phyloP scores from a whole-genome alignment of 768 basidiomycete species.

The Termitomyces titanicus region DNA sequence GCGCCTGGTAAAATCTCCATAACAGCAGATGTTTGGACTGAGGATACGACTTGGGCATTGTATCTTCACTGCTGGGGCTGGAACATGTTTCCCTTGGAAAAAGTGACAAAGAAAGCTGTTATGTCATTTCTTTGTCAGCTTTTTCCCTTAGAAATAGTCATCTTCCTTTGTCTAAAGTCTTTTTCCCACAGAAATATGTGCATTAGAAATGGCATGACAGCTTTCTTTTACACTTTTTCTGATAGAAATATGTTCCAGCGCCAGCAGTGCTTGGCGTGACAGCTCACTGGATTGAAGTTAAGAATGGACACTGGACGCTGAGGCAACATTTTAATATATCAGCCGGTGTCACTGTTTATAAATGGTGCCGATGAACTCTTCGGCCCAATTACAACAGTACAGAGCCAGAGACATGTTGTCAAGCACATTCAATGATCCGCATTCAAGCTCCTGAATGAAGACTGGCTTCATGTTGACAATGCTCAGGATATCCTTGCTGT shows the following conservation, averaged over 20 bases:
- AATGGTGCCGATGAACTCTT: constrained; percentile 4
- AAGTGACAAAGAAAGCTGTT: too few relatives aligned
- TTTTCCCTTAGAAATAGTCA: too few relatives aligned
- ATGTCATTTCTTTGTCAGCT: too few relatives aligned
- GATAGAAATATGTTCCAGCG: too few relatives aligned
- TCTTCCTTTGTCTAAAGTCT: too few relatives aligned
- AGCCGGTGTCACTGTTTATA: constrained; percentile 13
- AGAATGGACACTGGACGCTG: constrained; percentile 19
- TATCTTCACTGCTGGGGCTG: too few relatives aligned
- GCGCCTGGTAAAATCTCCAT: constrained; percentile 20
- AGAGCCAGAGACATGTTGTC: background rate
- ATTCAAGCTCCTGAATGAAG: constrained; percentile 5
- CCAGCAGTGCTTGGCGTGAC: too few relatives aligned
- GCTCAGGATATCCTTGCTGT: constrained; percentile 7
- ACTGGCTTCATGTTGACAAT: constrained; percentile 10
- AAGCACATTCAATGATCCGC: constrained; percentile 14
- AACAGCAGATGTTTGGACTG: constrained; percentile 18
- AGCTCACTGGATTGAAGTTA: too few relatives aligned
- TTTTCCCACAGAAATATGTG: too few relatives aligned
- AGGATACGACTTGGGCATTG: constrained; percentile 17
- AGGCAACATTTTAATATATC: background rate
- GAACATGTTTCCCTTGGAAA: too few relatives aligned
- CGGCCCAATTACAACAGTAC: constrained; percentile 11
- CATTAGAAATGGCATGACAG: too few relatives aligned
- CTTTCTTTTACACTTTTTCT: too few relatives aligned